Conservation (phyloP, 2,329 filamentous ascomycete genomes). For the Orbilia blumenaviensis region DNA sequence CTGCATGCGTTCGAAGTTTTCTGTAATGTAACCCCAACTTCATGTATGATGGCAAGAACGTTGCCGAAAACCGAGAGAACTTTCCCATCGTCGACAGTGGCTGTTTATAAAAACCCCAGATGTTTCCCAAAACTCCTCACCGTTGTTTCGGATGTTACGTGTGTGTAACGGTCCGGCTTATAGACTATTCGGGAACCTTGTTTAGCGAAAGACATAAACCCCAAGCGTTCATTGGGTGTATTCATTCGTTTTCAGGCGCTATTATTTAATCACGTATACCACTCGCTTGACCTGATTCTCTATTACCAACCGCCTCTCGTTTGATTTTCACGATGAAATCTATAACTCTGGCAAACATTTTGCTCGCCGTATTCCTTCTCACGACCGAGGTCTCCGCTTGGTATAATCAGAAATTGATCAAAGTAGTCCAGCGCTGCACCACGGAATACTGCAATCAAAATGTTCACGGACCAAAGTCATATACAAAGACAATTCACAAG, state of each 20-base stretch:
- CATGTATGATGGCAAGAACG: neutral
- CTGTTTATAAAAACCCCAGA: neutral
- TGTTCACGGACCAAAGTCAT: neutral
- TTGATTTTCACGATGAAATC: slow-evolving; percentile 2
- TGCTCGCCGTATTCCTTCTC: neutral
- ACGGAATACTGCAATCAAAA: slow-evolving; percentile 21
- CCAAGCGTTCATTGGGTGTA: neutral
- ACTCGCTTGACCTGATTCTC: neutral
- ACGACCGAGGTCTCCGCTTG: neutral
- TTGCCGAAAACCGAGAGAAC: neutral
- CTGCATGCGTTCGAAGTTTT: neutral
- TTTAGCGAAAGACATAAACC: neutral
- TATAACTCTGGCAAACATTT: neutral
- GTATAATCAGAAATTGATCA: slow-evolving; percentile 23
- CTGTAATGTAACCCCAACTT: slow-evolving; percentile 6
- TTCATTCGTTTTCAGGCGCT: neutral
- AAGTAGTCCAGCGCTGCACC: slow-evolving; percentile 20
- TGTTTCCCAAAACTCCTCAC: neutral
- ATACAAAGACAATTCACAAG: slow-evolving; percentile 11
- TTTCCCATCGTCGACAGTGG: neutral
- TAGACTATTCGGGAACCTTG: neutral
- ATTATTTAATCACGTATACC: neutral
- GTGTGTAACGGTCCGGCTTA: neutral
- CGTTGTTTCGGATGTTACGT: neutral
- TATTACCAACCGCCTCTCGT: neutral